phyloP scores from a whole-genome alignment of 371 early-diverging fungal genomes.

The Syncephalastrum sp. region DNA sequence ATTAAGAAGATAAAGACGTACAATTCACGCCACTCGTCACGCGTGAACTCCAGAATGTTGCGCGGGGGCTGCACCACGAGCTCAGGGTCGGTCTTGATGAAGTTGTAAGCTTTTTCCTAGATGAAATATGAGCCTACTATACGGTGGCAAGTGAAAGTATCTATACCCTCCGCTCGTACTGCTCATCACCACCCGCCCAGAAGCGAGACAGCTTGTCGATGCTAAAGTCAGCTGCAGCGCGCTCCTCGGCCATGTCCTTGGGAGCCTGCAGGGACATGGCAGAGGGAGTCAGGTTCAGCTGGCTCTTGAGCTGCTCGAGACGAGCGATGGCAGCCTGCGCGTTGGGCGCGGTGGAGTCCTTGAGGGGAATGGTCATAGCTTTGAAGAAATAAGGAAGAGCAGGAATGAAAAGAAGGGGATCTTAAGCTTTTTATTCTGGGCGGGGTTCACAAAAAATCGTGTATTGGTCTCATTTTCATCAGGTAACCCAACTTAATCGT shows the following conservation, averaged over 20 bases:
- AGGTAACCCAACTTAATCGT: not conserved
- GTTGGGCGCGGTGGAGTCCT: slow-evolving; percentile 28
- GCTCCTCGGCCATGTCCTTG: slow-evolving; percentile 56
- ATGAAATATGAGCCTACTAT: not conserved
- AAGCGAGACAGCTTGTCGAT: slow-evolving; percentile 49
- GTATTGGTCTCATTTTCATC: not conserved
- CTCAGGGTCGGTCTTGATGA: slow-evolving; percentile 59
- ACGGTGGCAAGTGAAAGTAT: not conserved
- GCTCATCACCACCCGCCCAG: slow-evolving; percentile 49
- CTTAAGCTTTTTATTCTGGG: too few species aligned
- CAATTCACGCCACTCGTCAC: slow-evolving; percentile 62
- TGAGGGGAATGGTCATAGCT: slow-evolving; percentile 20
- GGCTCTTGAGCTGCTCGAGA: slow-evolving; percentile 30
- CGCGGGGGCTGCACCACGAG: slow-evolving; percentile 52
- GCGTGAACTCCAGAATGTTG: slow-evolving; percentile 58
- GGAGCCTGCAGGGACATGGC: slow-evolving; percentile 42
- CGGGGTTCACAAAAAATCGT: too few species aligned
- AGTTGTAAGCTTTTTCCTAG: slow-evolving; percentile 46
- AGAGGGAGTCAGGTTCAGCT: slow-evolving; percentile 35
- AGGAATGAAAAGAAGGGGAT: not conserved
- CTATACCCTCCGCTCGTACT: slow-evolving; percentile 41
- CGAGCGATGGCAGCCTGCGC: slow-evolving; percentile 36
- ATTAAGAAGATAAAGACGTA: slow-evolving; percentile 15
- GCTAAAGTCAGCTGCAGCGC: slow-evolving; percentile 56
- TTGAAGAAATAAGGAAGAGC: not conserved